phyloP scores from a whole-genome alignment of 257 asterid genomes.

The Dorcoceras hygrometricum region DNA sequence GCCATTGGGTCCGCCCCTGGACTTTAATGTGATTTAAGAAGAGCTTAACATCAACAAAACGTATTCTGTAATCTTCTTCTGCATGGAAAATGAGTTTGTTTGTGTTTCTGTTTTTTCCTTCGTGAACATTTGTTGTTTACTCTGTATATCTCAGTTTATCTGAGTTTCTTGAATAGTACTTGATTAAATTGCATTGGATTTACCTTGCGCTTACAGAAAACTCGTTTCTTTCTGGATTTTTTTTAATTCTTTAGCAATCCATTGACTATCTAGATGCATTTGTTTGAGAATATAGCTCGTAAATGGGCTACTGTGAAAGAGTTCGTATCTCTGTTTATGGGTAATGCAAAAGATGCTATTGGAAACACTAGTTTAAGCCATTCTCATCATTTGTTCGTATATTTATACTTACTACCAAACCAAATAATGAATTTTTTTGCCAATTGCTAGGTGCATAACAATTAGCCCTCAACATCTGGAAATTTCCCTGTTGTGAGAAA shows the following conservation, averaged over 20 bases:
- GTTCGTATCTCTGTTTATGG: neutral
- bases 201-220: neutral
- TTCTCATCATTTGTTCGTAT: slow-evolving; percentile 15
- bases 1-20: neutral
- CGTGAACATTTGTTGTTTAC: too few species aligned
- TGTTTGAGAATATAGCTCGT: neutral
- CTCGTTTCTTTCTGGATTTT: slow-evolving; percentile 11
- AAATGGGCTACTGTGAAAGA: neutral
- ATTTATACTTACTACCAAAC: neutral
- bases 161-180: neutral
- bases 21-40: neutral
- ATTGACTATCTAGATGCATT: neutral
- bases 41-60: neutral
- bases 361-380: neutral
- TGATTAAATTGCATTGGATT: neutral
- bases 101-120: neutral
- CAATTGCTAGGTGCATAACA: slow-evolving; percentile 21
- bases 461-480: neutral
- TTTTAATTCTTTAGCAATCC: neutral
- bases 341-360: neutral
- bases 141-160: neutral
- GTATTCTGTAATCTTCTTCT: too few species aligned
- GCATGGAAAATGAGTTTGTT: neutral
- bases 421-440: neutral
- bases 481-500: slow-evolving; percentile 12